Base-by-base conservation (phyloP, 164 flowering plant genomes). In the Magnolia sinica region DNA sequence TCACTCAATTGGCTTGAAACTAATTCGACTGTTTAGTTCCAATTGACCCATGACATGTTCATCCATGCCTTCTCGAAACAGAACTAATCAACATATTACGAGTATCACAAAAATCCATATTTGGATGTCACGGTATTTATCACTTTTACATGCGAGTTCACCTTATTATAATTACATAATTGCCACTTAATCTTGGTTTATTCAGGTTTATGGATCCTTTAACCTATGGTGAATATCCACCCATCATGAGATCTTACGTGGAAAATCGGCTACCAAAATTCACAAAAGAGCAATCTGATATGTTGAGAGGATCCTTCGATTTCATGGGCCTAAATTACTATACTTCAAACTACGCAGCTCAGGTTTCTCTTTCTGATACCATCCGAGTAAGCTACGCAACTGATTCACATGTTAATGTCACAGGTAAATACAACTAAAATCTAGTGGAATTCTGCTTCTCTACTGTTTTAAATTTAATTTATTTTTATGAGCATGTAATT, bases 151-250 rank as follows among this genome's bases (percentile, higher is more conserved):
- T 8, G 22, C 13, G 8, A 8, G 14, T 65, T 13, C 9, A 24
- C 7, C 11, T 11, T 20, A 5, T 37, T 16, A 68, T 29, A 14
- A 19, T 24, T 68, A 68, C 8, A 11, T 3, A 24, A 22, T 8
- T 22, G n/a, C 11, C 13, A 55, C 3, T 55, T 55, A 9, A 55
- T 55, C 8, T 55, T 66, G 37, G 14, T 68, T 85, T 10, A 14
- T 68, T 24, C 29, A 91, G 93, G 96, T 82, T 81, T 75, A 63
- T 85, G 68, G 76, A 87, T 16, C 93, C 96, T 0, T 45, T 89
- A 11, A 76, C 84, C 11, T 64, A 77, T 19, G 94, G 97, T 1
- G 73, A 85, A 0, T 90, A 90, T 75, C 97, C 94, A 8, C 0
- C 20, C 0, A 75, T 18, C 49, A 92, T 92, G 94, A 75, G 76